Evolutionary conservation across 192 early-diverging fungal genomes (phyloP).

Genomic region (Coemansia umbellata): DNA sequence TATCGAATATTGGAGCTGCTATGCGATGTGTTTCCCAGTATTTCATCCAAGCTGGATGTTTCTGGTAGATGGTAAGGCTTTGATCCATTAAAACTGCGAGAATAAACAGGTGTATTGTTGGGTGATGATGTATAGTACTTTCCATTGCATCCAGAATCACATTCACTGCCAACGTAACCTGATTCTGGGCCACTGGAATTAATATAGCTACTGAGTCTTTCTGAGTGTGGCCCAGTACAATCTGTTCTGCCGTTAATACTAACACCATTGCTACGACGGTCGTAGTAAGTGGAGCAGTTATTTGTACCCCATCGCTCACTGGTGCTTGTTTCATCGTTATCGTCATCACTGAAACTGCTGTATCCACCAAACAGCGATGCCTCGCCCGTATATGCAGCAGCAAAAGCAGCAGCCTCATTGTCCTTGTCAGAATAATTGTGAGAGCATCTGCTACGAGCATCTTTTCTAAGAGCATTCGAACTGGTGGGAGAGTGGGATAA

Average conservation of each 20-base stretch:
- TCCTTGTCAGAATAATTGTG: slow-evolving; percentile 31
- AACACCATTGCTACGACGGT: background rate
- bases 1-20: slow-evolving; percentile 25
- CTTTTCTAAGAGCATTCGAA: background rate
- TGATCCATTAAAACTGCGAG: slow-evolving; percentile 6
- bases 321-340: slow-evolving; percentile 10
- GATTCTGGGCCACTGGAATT: background rate
- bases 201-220: background rate
- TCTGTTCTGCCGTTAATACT: background rate
- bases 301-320: background rate
- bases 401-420: slow-evolving; percentile 33
- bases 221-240: too few species aligned
- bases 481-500: background rate
- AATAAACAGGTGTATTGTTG: slow-evolving; percentile 19
- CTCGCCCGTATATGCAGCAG: slow-evolving; percentile 34
- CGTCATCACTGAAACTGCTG: slow-evolving; percentile 24
- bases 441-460: slow-evolving; percentile 15
- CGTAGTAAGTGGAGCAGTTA: background rate
- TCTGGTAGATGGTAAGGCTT: background rate
- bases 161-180: background rate
- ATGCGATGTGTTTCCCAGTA: background rate
- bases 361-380: slow-evolving; percentile 27
- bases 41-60: background rate
- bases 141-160: background rate
- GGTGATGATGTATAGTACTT: slow-evolving; percentile 17